Base-by-base conservation (phyloP, 345 rosid species). In the Populus simonii region DNA sequence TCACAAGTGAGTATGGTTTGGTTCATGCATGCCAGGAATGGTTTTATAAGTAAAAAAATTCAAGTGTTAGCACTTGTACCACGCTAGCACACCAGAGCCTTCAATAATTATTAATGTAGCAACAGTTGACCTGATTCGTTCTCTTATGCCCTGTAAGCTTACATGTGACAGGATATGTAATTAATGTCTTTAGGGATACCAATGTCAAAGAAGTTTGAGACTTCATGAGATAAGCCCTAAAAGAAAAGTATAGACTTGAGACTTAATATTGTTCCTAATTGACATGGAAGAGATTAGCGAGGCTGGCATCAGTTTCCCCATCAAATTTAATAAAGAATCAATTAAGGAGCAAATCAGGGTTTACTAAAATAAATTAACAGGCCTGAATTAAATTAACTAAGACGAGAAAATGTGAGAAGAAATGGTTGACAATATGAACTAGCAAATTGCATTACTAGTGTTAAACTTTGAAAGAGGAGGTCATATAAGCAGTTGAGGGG, bases 341-440 rank as follows among this genome's bases (percentile, higher is more conserved):
- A 33, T 33, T 33, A 33, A 5, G 61, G 22, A 31, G 36, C 41
- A 74, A 74, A 29, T 66, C 22, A 65, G 71, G 49, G 57, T 6
- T 35, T 29, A 27, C 20, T 67, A 36, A 45, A 38, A 66, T 20
- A 68, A 23, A 66, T 6, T 11, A 31, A 70, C 18, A 29, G 51
- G 18, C 5, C 47, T 39, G 41, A 35, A 31, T 25, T 13, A 31
- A 45, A 73, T 20, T 15, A 45, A 73, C 20, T 15, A 16, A 10
- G 53, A 39, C 70, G 41, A 41, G 11, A 41, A 9, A 74, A 33
- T 15, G 15, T 15, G 74, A 66, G 65, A 79, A 43, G 74, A 72
- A 75, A 68, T 68, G 20, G 80, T 81, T 79, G 83, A 80, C 70
- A 77, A 72, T 68, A 59, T 38, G 70, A 27, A 61, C 65, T 72